Base-by-base conservation (phyloP, 2,329 filamentous ascomycete species). In the Teratosphaeria gauchensis region DNA sequence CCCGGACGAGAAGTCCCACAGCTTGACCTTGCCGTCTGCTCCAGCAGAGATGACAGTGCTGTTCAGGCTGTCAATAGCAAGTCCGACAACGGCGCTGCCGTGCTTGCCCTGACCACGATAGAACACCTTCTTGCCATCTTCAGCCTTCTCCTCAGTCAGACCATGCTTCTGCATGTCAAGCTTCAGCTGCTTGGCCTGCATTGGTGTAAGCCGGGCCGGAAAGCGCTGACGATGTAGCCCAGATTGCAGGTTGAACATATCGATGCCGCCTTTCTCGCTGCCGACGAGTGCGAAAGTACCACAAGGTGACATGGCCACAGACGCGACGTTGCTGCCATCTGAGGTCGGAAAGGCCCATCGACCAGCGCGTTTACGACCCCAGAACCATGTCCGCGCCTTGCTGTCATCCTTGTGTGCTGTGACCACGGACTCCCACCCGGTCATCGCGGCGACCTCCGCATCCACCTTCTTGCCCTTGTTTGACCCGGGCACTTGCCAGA, bases 191-290 rank as follows among this genome's bases (percentile, higher is more conserved):
- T 88, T 86, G 2, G 89, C 88, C 74, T 95, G 90, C 0, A 84
- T 84, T 1, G 88, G 87, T 0, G 88, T 92, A 53, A 95, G 74
- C 52, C 82, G 83, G 8, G 90, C 85, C 0, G 94, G 94, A 72
- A 95, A 99, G 19, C 88, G 84, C 69, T 95, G 90, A 59, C 92
- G 86, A 73, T 95, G 90, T 21, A 87, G 79, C 52, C 94, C 94
- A 52, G 94, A 97, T 72, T 99, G 94, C 59, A 99, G 78, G 71
- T 99, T 99, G 82, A 89, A 97, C 87, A 95, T 92, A 72, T 96
- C 91, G 58, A 99, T 86, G 35, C 85, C 84, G 51, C 94, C 94
- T 42, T 82, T 85, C 32, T 84, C 84, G 0, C 92, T 96, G 1
- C 94, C 94, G 24, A 99, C 81, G 4, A 97, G 76, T 2, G 92